Evolutionary conservation across 2,329 filamentous ascomycete genomes (phyloP).

Genomic region (Tolypocladium pustulatum): DNA sequence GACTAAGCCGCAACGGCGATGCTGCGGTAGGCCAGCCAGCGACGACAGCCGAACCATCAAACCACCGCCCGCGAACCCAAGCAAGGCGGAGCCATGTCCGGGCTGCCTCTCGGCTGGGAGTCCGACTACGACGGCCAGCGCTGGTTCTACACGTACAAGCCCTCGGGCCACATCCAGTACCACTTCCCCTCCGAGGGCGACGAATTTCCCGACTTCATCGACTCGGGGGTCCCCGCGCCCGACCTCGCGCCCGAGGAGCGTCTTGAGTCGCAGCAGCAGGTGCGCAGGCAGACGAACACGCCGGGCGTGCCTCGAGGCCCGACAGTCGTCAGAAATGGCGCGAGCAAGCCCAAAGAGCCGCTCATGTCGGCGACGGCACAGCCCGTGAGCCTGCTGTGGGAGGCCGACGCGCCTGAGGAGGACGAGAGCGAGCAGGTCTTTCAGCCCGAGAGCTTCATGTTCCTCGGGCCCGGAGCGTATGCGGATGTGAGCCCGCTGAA

Average conservation of each 20-base stretch:
- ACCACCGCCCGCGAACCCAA: not conserved
- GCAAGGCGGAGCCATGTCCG: slow-evolving; percentile 13
- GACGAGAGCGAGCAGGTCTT: slow-evolving; percentile 29
- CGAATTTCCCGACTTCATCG: slow-evolving; percentile 44
- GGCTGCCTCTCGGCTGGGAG: slow-evolving; percentile 44
- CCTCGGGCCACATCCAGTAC: slow-evolving; percentile 44
- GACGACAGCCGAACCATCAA: not conserved
- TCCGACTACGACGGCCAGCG: slow-evolving; percentile 45
- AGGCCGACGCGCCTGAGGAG: slow-evolving; percentile 20
- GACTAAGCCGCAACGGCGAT: not conserved
- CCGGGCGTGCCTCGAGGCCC: not conserved
- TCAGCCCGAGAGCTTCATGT: slow-evolving; percentile 43
- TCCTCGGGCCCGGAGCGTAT: slow-evolving; percentile 35
- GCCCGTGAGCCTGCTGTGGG: slow-evolving; percentile 21
- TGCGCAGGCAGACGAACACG: slow-evolving; percentile 23
- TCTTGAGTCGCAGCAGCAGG: slow-evolving; percentile 40
- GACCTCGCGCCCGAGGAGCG: slow-evolving; percentile 40
- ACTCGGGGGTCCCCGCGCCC: slow-evolving; percentile 23
- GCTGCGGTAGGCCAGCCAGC: not conserved
- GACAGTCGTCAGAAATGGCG: not conserved
- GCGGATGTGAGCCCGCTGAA: slow-evolving; percentile 33
- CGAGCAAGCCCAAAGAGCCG: slow-evolving; percentile 5
- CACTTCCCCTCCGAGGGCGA: slow-evolving; percentile 47
- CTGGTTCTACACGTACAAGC: slow-evolving; percentile 48
- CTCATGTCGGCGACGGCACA: slow-evolving; percentile 22